Evolutionary conservation across 768 basidiomycete genomes (phyloP), one percentile per base, ranked within the genome.

Genomic region (Porphyrellus cyaneotinctus): DNA sequence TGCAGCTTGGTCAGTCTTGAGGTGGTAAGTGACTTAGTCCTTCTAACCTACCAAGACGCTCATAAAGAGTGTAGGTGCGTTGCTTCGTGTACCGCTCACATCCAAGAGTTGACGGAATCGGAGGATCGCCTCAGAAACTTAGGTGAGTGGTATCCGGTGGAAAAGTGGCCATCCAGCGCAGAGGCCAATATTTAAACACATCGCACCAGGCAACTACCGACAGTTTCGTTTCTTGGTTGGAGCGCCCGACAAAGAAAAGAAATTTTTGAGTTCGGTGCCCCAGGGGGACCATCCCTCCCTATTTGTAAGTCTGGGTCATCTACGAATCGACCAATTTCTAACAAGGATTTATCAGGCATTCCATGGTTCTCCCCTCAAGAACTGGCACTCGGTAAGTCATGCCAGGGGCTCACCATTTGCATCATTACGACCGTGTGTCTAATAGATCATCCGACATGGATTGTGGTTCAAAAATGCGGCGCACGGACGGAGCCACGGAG

Each of bases 171-270:
- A 17, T 30, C 4, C 28, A 23, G 23, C 14, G 2, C n/a, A 8
- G 35, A n/a, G 6, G 17, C 14, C 13, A 37, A 30, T 11, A 24
- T 31, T 22, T 13, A 49, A 22, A 31, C 7, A 17, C 18, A 22
- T 15, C 17, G 14, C 41, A 12, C 5, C 18, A 51, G 53, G 23
- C 14, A 13, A 38, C 4, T 54, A 38, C 32, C 70, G 76, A 24
- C 87, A 89, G 56, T 88, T 86, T 64, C 74, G 82, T 22, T 80
- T 89, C 65, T 81, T 81, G 49, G 85, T 86, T 12, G 87, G 86
- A 6, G 78, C 83, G 1, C 86, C 87, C 4, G 82, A 84, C 57
- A 84, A 84, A 10, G 87, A 88, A 65, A 83, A 83, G 15, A 82
- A 80, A 54, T 85, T 85, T 62, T 71, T 75, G 37, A 61, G 61